Base-by-base conservation (phyloP, 768 basidiomycete species). In the Favolaschia claudopus region DNA sequence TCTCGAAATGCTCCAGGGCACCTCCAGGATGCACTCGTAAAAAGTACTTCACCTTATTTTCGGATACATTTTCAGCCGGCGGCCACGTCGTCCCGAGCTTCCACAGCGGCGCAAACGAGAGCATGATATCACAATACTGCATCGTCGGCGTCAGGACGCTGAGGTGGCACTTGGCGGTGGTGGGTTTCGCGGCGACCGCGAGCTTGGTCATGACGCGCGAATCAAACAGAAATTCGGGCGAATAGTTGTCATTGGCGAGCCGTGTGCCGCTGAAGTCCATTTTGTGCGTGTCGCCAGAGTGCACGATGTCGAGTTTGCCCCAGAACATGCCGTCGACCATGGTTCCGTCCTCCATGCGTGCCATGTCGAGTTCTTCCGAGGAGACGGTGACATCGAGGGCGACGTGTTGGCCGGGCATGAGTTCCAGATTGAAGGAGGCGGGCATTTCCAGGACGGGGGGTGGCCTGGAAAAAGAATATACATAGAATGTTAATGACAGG, bases 311-410 rank as follows among this genome's bases (percentile, higher is more conserved):
- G 51, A 95, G 85, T 69, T 93, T 93, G 5, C 93, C 93, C 91
- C 90, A 94, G 75, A 93, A 95, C 73, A 85, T 77, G 36, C 93
- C 93, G 45, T 92, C 93, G 19, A 95, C 93, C 22, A 86, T 78
- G 14, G 91, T 93, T 1, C 92, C 93, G 66, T 95, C 93, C 63
- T 94, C 93, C 89, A 92, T 93, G 46, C 91, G 84, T 3, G 93
- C 89, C 93, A 95, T 94, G 70, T 95, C 93, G 32, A 93, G 82
- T 64, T 93, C 93, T 32, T 91, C 89, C 3, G 93, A 93, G 49
- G 84, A 81, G 31, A 93, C 83, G 17, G 84, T 89, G 3, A 91
- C 91, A 64, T 94, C 93, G 19, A 95, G 82, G 7, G 87, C 90
- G 51, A 95, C 89, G 37, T 85, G 80, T 73, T 92, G 92, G 15